Evolutionary conservation across 176 grass and related monocot genomes (phyloP).

Genomic region (Oryza glaberrima): DNA sequence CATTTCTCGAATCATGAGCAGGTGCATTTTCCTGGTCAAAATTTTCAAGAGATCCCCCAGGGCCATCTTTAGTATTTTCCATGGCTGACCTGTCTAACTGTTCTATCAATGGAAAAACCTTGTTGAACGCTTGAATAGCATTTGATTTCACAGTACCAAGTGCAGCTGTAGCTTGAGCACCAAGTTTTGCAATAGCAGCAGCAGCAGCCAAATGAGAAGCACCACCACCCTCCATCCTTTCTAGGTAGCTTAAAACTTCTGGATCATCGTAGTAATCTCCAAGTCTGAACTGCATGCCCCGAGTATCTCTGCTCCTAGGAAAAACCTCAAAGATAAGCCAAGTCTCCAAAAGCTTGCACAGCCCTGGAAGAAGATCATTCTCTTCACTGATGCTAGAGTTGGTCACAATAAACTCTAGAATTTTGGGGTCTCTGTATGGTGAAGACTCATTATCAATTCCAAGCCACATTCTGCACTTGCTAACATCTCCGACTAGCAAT

Average conservation of each 20-base stretch:
- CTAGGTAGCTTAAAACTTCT: slow-evolving; percentile 81
- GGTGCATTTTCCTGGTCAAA: slow-evolving; percentile 28
- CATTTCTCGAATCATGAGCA: slow-evolving; percentile 57
- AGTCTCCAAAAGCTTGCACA: slow-evolving; percentile 92
- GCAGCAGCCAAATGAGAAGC: slow-evolving; percentile 84
- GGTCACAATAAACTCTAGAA: slow-evolving; percentile 80
- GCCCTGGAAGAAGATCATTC: slow-evolving; percentile 78
- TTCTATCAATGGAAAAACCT: slow-evolving; percentile 82
- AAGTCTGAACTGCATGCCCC: slow-evolving; percentile 71
- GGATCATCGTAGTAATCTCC: slow-evolving; percentile 93
- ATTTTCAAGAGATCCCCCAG: slow-evolving; percentile 49
- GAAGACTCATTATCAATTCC: slow-evolving; percentile 74
- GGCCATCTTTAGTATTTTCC: slow-evolving; percentile 27
- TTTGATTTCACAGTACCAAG: slow-evolving; percentile 78
- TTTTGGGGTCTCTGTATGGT: slow-evolving; percentile 68
- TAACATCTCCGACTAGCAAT: slow-evolving; percentile 77
- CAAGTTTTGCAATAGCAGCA: slow-evolving; percentile 84
- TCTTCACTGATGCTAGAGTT: slow-evolving; percentile 65
- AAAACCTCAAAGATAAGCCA: slow-evolving; percentile 90
- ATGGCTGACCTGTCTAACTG: slow-evolving; percentile 51
- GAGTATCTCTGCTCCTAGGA: slow-evolving; percentile 90
- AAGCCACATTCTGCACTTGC: slow-evolving; percentile 83
- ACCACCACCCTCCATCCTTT: slow-evolving; percentile 78
- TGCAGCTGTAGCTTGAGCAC: slow-evolving; percentile 81
- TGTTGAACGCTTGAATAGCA: slow-evolving; percentile 82